These are phyloP conservation scores for Allium fistulosum DNA, from an alignment of 106 monocot species.

Conservation along the genomic window DNA sequence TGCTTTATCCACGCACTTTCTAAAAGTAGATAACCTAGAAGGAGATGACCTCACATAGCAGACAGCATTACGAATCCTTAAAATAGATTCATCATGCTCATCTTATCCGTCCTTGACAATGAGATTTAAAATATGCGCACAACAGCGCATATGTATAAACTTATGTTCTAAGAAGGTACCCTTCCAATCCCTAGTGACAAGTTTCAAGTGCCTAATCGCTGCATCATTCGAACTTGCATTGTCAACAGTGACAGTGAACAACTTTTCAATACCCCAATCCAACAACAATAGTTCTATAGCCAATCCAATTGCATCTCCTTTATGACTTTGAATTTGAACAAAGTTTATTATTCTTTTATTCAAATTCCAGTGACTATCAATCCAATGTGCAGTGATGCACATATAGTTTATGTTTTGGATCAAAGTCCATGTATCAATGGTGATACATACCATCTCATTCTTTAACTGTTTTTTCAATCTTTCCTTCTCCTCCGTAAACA, in stretches of 20 bases:
- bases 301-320: slow-evolving; percentile 12
- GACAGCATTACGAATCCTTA: not conserved
- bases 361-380: slow-evolving; percentile 9
- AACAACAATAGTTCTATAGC: too few relatives aligned
- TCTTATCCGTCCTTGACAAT: slow-evolving; percentile 3
- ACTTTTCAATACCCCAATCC: too few relatives aligned
- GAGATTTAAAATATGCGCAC: not conserved
- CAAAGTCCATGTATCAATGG: not conserved
- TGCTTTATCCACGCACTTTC: slow-evolving; percentile 7
- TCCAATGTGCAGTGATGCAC: slow-evolving; percentile 10
- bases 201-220: too few relatives aligned
- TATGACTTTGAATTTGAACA: slow-evolving; percentile 4
- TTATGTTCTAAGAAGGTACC: not conserved
- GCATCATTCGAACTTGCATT: too few relatives aligned
- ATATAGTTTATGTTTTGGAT: slow-evolving; percentile 15
- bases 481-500: not conserved
- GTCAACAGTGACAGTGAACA: too few relatives aligned
- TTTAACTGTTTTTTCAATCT: slow-evolving; percentile 7
- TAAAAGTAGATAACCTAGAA: slow-evolving; percentile 1
- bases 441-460: slow-evolving; percentile 1
- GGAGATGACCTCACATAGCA: slow-evolving; percentile 12
- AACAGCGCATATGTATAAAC: slow-evolving; percentile 4
- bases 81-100: not conserved
- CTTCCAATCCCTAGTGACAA: too few relatives aligned
- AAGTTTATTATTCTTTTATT: slow-evolving; percentile 15